Evolutionary conservation across 2,329 filamentous ascomycete species (phyloP), one percentile per base, ranked within the genome.

Genomic region (Trichoderma polysporum): DNA sequence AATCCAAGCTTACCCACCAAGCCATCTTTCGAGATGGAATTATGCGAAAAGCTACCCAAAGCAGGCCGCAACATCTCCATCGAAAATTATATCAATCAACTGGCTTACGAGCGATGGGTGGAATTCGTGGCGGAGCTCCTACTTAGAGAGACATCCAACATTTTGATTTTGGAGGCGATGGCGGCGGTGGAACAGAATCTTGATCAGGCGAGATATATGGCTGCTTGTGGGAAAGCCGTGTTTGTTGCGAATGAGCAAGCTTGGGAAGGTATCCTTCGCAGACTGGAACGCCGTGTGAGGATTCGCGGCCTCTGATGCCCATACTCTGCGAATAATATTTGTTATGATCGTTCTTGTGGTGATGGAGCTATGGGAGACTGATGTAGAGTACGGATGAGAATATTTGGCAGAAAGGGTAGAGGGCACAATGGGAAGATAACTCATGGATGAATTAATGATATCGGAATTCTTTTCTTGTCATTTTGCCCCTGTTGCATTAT

Each of bases 171-270:
- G 39, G 0, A 4, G 0, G 17, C n/a, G 12, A 12, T 19, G 1
- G n/a, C 3, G 7, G 0, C 7, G 10, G 8, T 45, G 4, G 39
- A 45, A 9, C 39, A 12, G 39, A 45, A 45, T 8, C n/a, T 45
- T n/a, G 39, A 19, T 8, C 9, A 17, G 2, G n/a, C 39, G 39
- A 19, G n/a, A 22, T 45, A 45, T 22, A 45, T 45, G 9, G 39
- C n/a, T 15, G 1, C 0, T 3, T 7, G 19, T 2, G 39, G n/a
- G 9, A 19, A 12, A 2, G 2, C n/a, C 9, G n/a, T 45, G n/a
- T 45, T 19, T 45, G n/a, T 45, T 9, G 39, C 39, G 9, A n/a
- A 45, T 19, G 39, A 45, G 12, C n/a, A 2, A 8, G n/a, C n/a
- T 19, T 45, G 39, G 39, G 39, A 45, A 7, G 39, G 5, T 22